Evolutionary conservation across 1,284 basidiomycete genomes (phyloP).

Genomic region (Agroathelia rolfsii): DNA sequence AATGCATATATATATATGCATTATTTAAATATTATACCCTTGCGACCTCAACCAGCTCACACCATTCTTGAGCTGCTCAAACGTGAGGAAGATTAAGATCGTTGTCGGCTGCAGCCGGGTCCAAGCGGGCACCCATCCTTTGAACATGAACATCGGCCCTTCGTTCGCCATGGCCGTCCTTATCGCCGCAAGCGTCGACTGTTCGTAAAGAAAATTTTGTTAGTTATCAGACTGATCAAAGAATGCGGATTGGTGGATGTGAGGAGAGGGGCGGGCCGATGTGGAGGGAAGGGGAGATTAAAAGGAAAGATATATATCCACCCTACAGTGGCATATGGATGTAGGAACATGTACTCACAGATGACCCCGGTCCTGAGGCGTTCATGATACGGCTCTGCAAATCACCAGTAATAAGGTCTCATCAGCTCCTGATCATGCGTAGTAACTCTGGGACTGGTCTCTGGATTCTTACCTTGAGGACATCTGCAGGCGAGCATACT

Average conservation of each 20-base stretch:
- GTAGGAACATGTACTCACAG: slow-evolving; percentile 30
- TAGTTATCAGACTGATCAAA: not conserved
- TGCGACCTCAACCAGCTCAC: slow-evolving; percentile 49
- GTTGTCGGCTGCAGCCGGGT: slow-evolving; percentile 78
- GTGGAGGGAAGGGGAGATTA: no score
- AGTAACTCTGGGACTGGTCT: not conserved
- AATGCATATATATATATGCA: no score
- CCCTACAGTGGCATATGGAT: no score
- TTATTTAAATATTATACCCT: no score
- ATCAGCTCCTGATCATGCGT: not conserved
- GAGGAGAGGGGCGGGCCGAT: no score
- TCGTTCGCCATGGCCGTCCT: slow-evolving; percentile 64
- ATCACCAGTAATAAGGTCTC: slow-evolving; percentile 1
- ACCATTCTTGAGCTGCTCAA: slow-evolving; percentile 65
- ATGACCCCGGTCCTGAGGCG: slow-evolving; percentile 71
- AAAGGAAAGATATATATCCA: no score
- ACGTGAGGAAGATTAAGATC: slow-evolving; percentile 75
- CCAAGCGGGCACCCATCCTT: slow-evolving; percentile 84
- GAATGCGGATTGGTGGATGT: no score
- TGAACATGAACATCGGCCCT: slow-evolving; percentile 88
- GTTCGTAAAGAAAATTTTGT: slow-evolving; percentile 2
- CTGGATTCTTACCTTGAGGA: slow-evolving; percentile 55
- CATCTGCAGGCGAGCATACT: slow-evolving; percentile 89
- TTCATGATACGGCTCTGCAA: slow-evolving; percentile 80
- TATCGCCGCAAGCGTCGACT: slow-evolving; percentile 70